Evolutionary conservation across 345 rosid species (phyloP), one percentile per base, ranked within the genome.

Genomic region (Eucalyptus pauciflora): DNA sequence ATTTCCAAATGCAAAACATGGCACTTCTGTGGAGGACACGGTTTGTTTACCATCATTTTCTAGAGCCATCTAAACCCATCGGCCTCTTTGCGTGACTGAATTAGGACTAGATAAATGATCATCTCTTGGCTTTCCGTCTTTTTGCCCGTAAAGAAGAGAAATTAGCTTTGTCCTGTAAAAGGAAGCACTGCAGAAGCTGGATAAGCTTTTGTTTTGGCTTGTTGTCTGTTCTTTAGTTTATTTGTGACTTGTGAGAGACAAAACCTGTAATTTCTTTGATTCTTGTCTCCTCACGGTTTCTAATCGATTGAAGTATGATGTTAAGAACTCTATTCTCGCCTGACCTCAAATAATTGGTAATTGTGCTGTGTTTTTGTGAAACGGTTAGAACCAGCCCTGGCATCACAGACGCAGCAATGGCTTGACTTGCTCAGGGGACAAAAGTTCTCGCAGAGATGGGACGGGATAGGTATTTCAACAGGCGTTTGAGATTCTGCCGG

Each of bases 341-440:
- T 64, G 71, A 64, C 71, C 9, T 64, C 4, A 2, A 64, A 37
- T 18, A 81, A 31, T 18, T 25, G 51, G 43, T 83, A 83, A 81
- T 37, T 12, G 31, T 45, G 52, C 45, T 9, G 17, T 86, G 50
- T 33, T 85, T 25, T 45, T 58, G 14, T 89, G 69, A 80, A 62
- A 89, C 93, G 96, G 99, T 96, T 87, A 96, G 90, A 93, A 91
- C 93, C 45, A 94, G 96, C 87, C 94, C 98, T 14, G 94, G 94
- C 89, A 51, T 97, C 86, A 89, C 95, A 10, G 97, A 96, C 86
- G 97, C 96, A 50, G 97, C 99, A 89, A 90, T 95, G 96, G 96
- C 97, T 62, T 94, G 97, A 93, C 93, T 97, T 83, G 25, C 95
- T 88, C 97, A 96, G 83, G 99, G 98, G 71, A 94, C 97, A n/a